Base-by-base conservation (phyloP, 2,329 filamentous ascomycete genomes). In the Claviceps pazoutovae region DNA sequence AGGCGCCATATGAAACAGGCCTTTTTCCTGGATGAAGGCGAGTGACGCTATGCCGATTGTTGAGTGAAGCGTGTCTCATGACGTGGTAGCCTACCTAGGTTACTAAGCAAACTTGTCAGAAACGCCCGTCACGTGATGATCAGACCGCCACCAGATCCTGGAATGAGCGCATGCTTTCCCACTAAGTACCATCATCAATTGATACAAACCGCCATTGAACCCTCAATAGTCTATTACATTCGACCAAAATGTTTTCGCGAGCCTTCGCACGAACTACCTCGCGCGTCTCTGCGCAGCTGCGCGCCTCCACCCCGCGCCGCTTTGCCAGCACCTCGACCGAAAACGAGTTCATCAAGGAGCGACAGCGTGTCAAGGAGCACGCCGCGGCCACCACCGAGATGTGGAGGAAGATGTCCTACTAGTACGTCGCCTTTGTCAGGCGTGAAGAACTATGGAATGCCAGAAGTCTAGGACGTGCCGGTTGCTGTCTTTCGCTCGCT, bases 321-420 rank as follows among this genome's bases (percentile, higher is more conserved):
- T 77, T 88, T 63, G 83, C 82, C 66, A 83, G 79, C 73, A 74
- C 77, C 62, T 68, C 86, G 62, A 81, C 83, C 68, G 86, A 95
- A 74, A 97, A 95, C 74, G 82, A 83, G 65, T 98, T 97, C 79
- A 84, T 94, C 76, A 83, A 85, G 64, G 93, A 98, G 79, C 83
- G 93, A 68, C 76, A 82, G 68, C 86, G 86, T 64, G 86, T 95
- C 67, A 90, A 94, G 78, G 82, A 88, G 62, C 93, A 98, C 71
- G 93, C 93, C 64, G 81, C 76, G 60, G 78, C 79, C 65, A 93
- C 88, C 60, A 86, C 84, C 71, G 91, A 88, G 64, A 82, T 95
- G 64, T 98, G 93, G 93, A 83, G 81, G 72, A 97, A 94, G 79
- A 84, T 97, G 64, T 93, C 88, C 58, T 78, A 96, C 76, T 97